Conservation (phyloP, 352 stramenopile species). For the Phytophthora idaei region DNA sequence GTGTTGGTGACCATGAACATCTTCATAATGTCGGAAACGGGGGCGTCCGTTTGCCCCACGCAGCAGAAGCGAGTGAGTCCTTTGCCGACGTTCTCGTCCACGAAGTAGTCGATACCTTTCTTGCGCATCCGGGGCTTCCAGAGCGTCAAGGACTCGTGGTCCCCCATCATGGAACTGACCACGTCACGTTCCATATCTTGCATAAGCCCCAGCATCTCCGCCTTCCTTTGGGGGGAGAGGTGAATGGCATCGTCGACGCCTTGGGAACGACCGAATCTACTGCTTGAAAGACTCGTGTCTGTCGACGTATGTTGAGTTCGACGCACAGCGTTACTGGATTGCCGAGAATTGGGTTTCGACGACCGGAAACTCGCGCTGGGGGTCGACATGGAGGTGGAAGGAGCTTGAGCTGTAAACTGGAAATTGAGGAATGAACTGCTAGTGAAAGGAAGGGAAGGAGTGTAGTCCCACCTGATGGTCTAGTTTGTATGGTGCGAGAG, state of each 20-base stretch:
- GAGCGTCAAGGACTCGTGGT: conserved; percentile 14
- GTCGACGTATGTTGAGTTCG: not conserved
- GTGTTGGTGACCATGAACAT: conserved; percentile 53
- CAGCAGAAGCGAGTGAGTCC: conserved; percentile 56
- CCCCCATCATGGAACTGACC: conserved; percentile 32
- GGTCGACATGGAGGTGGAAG: conserved; percentile 6
- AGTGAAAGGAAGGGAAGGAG: not conserved
- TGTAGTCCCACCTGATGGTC: not conserved
- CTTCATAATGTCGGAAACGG: conserved; percentile 49
- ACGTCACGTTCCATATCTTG: conserved; percentile 28
- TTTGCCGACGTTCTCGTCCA: conserved; percentile 48
- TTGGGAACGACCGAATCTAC: conserved; percentile 5
- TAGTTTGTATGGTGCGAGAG: not conserved
- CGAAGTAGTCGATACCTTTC: conserved; percentile 52
- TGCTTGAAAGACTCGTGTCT: conserved; percentile 19
- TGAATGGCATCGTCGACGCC: conserved; percentile 15
- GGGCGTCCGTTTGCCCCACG: conserved; percentile 43
- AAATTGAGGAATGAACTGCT: conserved; percentile 18
- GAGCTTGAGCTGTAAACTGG: conserved; percentile 6
- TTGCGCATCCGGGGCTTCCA: conserved; percentile 44
- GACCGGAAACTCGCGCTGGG: conserved; percentile 3
- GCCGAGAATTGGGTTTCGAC: conserved; percentile 15
- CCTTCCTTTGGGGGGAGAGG: conserved; percentile 26
- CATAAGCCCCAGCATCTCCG: conserved; percentile 31
- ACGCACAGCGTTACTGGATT: not conserved